Conservation (phyloP, 441 rosid genomes). For the Theobroma grandiflorum region DNA sequence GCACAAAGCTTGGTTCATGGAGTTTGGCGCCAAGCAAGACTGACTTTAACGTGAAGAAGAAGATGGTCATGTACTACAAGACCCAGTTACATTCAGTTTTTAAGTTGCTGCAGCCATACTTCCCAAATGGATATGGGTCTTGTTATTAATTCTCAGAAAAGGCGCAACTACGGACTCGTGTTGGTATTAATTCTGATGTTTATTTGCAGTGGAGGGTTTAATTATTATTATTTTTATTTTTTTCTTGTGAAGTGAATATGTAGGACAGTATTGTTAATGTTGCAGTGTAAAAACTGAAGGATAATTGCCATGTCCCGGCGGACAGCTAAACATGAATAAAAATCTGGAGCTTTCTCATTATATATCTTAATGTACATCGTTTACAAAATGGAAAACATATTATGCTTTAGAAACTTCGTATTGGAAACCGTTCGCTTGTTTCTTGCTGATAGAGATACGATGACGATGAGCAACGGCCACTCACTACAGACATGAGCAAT, state of each 20-base stretch:
- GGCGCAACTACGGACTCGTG: not conserved
- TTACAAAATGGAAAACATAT: conserved; percentile 8
- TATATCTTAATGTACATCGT: too few species aligned
- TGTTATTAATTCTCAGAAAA: not conserved
- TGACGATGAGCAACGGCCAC: not conserved
- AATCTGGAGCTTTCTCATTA: not conserved
- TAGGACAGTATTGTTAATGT: not conserved
- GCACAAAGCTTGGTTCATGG: too few species aligned
- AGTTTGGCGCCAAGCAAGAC: too few species aligned
- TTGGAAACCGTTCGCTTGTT: not conserved
- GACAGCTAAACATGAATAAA: not conserved
- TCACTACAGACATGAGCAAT: conserved; percentile 29
- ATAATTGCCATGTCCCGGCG: not conserved
- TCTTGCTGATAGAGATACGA: conserved; percentile 18
- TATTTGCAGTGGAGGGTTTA: too few species aligned
- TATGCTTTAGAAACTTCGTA: conserved; percentile 19
- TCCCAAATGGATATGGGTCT: not conserved
- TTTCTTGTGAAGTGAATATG: not conserved
- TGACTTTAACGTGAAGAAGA: too few species aligned
- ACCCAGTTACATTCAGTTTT: not conserved
- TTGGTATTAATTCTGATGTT: not conserved
- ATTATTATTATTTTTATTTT: too few species aligned
- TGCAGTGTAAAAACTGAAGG: not conserved
- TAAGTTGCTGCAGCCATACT: too few species aligned
- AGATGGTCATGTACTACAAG: too few species aligned